These are phyloP conservation scores for Aureobasidium leucospermi DNA, from an alignment of 2,329 filamentous ascomycete species.

Conservation along the genomic window DNA sequence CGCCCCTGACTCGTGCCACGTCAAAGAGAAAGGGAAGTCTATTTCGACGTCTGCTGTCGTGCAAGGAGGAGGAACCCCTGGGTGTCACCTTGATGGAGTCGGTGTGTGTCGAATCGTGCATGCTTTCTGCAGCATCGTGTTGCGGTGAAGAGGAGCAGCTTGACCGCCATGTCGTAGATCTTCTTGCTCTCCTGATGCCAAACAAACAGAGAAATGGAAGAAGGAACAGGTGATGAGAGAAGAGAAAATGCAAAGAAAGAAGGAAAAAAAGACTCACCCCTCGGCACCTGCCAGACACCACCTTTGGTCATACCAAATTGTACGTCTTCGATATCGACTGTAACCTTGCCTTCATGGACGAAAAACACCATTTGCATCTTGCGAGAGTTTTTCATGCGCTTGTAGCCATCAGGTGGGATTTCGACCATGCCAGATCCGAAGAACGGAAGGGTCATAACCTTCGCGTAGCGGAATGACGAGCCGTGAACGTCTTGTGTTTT, in stretches of 20 bases:
- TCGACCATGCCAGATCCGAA: slow-evolving; percentile 89
- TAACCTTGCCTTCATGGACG: slow-evolving; percentile 73
- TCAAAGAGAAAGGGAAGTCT: background rate
- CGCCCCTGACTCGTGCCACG: background rate
- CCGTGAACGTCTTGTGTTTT: slow-evolving; percentile 51
- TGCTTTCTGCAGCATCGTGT: background rate
- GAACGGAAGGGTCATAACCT: slow-evolving; percentile 76
- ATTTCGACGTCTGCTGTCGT: slow-evolving; percentile 8
- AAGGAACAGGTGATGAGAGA: background rate
- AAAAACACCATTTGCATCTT: slow-evolving; percentile 98
- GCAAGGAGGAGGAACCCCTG: background rate
- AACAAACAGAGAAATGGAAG: background rate
- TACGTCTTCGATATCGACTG: slow-evolving; percentile 68
- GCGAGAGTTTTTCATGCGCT: slow-evolving; percentile 83
- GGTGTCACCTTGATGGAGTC: slow-evolving; percentile 6
- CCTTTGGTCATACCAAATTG: slow-evolving; percentile 78
- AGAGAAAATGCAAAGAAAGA: slow-evolving; percentile 10
- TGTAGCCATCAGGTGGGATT: slow-evolving; percentile 72
- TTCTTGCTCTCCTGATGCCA: too few relatives aligned
- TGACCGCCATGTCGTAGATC: background rate
- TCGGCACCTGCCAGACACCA: slow-evolving; percentile 88
- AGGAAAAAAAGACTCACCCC: slow-evolving; percentile 57
- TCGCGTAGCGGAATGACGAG: slow-evolving; percentile 78
- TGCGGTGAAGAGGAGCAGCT: background rate
- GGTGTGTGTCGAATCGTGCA: background rate